These are phyloP conservation scores for Alternaria rosae DNA, from an alignment of 2,329 filamentous ascomycete genomes.

Conservation along the genomic window DNA sequence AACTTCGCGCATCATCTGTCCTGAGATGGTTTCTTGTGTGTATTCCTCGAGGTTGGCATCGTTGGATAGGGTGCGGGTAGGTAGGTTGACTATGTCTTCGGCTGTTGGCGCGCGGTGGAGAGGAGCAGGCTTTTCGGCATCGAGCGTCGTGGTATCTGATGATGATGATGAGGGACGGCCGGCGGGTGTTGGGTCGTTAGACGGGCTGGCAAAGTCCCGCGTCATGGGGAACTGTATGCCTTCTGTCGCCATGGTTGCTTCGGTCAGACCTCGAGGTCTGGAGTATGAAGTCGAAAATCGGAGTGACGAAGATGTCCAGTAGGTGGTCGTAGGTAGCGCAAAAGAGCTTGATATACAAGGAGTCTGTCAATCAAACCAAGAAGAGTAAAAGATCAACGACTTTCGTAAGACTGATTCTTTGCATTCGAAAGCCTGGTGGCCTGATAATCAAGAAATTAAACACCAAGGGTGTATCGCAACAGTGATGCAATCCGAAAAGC, in stretches of 20 bases:
- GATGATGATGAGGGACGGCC: conserved; percentile 21
- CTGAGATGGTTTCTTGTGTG: conserved; percentile 65
- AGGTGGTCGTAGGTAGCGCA: not conserved
- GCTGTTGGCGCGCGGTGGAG: conserved; percentile 34
- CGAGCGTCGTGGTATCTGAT: conserved; percentile 16
- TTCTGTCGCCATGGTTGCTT: conserved; percentile 25
- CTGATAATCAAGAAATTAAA: not conserved
- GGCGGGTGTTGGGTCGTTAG: conserved; percentile 2
- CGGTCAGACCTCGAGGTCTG: not conserved
- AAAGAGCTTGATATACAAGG: not conserved
- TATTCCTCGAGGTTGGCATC: conserved; percentile 69
- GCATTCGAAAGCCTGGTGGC: not conserved
- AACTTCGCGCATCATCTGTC: conserved; percentile 66
- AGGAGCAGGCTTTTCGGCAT: conserved; percentile 16
- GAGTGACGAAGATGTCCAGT: not conserved
- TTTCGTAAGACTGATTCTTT: not conserved
- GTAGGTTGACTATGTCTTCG: conserved; percentile 65
- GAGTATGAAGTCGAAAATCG: not conserved
- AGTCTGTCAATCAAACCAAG: not conserved
- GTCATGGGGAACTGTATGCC: conserved; percentile 14
- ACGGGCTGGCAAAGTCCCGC: conserved; percentile 21
- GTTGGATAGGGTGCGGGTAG: conserved; percentile 68
- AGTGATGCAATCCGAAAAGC: not conserved
- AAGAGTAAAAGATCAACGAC: not conserved
- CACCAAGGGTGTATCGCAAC: not conserved